Evolutionary conservation across 163 green algal genomes (phyloP).

Genomic region (Chlamydomonas reinhardtii): DNA sequence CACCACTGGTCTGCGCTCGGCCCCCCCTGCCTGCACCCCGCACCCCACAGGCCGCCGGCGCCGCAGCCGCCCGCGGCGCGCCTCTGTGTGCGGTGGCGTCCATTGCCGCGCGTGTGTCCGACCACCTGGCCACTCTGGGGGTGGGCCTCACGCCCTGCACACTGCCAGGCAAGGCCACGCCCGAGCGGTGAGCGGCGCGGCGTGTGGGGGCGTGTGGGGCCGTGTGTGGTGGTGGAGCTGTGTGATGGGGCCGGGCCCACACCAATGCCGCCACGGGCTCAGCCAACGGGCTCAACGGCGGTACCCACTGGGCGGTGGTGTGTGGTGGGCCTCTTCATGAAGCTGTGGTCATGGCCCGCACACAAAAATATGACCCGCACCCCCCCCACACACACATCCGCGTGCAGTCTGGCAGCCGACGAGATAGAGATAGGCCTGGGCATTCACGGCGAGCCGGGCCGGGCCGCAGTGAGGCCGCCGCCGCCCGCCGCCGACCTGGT

Average conservation of each 20-base stretch:
- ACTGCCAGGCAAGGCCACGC: conserved; percentile 72
- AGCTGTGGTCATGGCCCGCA: too few species aligned
- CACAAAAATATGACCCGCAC: too few species aligned
- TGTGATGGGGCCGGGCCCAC: too few species aligned
- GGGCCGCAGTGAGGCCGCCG: conserved; percentile 28
- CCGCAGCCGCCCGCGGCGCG: conserved; percentile 72
- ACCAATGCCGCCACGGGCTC: too few species aligned
- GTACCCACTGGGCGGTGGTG: too few species aligned
- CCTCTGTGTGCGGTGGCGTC: conserved; percentile 69
- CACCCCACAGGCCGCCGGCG: conserved; percentile 63
- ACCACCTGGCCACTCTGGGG: conserved; percentile 75
- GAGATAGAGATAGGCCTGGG: conserved; percentile 87
- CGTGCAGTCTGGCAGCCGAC: conserved; percentile 8
- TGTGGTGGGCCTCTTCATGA: too few species aligned
- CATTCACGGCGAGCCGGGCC: conserved; percentile 93
- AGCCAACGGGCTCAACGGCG: too few species aligned
- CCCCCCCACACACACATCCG: too few species aligned
- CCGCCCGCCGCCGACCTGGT: conserved; percentile 61
- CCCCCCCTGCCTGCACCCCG: not conserved
- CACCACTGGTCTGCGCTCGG: too few species aligned
- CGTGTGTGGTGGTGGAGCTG: not conserved
- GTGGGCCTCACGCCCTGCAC: conserved; percentile 76
- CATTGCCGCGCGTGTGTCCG: conserved; percentile 59
- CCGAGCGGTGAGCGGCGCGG: conserved; percentile 53
- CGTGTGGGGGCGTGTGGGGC: too few species aligned